Conservation (phyloP, 371 early-diverging fungal genomes). For the Capillidium rhysosporum region DNA sequence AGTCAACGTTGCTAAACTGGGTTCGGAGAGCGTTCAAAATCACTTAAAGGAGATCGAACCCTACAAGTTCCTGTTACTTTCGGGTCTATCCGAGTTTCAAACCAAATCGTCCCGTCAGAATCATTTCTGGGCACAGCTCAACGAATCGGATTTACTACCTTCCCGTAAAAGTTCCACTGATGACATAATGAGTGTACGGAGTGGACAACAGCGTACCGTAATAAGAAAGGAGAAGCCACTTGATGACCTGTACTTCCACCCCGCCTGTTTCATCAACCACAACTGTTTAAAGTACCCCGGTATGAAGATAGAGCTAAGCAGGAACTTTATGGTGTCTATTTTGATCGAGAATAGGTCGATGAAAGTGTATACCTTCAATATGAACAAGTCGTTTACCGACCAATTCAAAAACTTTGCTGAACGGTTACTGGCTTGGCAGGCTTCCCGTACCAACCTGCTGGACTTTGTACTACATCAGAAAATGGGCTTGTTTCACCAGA, state of each 20-base stretch:
- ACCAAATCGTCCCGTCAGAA: conserved; percentile 16
- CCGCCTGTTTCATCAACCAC: conserved; percentile 9
- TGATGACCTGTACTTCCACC: conserved; percentile 18
- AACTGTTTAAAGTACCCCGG: conserved; percentile 9
- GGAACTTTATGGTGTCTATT: conserved; percentile 35
- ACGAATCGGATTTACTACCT: conserved; percentile 19
- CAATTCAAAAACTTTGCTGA: conserved; percentile 24
- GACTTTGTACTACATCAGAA: conserved; percentile 43
- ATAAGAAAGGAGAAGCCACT: conserved; percentile 12
- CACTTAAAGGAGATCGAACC: conserved; percentile 6
- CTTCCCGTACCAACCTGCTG: conserved; percentile 23
- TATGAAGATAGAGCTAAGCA: conserved; percentile 12
- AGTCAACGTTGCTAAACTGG: background rate
- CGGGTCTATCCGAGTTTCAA: conserved; percentile 28
- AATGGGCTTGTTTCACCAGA: conserved; percentile 37
- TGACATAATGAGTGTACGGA: conserved; percentile 14
- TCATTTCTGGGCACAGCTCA: conserved; percentile 18
- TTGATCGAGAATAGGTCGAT: conserved; percentile 24
- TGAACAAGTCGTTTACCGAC: conserved; percentile 27
- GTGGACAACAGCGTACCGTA: conserved; percentile 11
- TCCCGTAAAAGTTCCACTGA: conserved; percentile 21
- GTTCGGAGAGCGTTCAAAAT: background rate
- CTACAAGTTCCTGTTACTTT: conserved; percentile 21
- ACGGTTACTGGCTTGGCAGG: conserved; percentile 23
- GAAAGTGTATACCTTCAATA: conserved; percentile 45